Base-by-base conservation (phyloP, 305 asterid species). In the Petunia hybrid region DNA sequence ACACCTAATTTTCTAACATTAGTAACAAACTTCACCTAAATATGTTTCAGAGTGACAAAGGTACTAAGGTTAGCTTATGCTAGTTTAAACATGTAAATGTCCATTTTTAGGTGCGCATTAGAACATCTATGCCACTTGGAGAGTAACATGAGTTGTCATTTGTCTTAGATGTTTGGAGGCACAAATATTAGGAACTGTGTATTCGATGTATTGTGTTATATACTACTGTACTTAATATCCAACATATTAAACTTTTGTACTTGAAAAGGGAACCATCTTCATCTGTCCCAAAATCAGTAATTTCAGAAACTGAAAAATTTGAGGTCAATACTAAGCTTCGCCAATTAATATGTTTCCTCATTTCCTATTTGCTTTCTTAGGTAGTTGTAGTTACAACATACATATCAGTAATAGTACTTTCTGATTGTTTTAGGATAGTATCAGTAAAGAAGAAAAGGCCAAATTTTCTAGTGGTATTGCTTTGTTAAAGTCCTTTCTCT, bases 1-100 rank as follows among this genome's bases (percentile, higher is more conserved):
- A 73, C 45, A 53, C 78, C 78, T 12, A 48, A 7, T 31, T 71
- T 71, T 71, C 62, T 73, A 48, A 35, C 62, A 51, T 73, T 73
- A 51, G 13, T 22, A 6, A 35, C 61, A 46, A 71, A 35, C 78
- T 51, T 73, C 14, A 74, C 64, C 64, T 74, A 3, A 13, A 3
- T 31, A 6, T 53, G 79, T 38, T 74, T 74, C 63, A 51, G 46
- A 53, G 38, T 36, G 78, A 53, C 36, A 74, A 6, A 73, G 63
- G 51, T 40, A 70, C 77, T 1, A 31, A 1, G 8, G 22, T 70
- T 9, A 45, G 4, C 60, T 46, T 70, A 45, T 70, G 0, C 45
- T 6, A 61, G 6, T 73, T 4, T 12, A 35, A 51, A 73, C 46
- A 73, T 36, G 46, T 13, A 12, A 71, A 5, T 35, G 13, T 71